Percentiles rank a stretch among this genome's conserved stretches.
phyloP scores from a whole-genome alignment of 2,329 filamentous ascomycete species.

The Xylariaceae sp. region DNA sequence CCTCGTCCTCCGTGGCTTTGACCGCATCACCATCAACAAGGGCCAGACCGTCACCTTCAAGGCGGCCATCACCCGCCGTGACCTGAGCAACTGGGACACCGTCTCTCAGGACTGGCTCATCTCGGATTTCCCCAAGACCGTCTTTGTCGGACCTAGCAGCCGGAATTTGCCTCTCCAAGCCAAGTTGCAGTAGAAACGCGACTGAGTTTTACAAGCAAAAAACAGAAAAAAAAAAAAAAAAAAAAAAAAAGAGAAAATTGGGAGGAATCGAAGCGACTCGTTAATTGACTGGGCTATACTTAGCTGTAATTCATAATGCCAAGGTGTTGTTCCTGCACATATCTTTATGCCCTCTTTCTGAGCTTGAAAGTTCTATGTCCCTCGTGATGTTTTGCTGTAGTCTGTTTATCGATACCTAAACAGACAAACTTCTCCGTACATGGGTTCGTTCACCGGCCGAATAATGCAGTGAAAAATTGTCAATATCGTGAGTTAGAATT shows the following conservation, averaged over 20 bases:
- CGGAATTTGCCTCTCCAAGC: constrained; percentile 44
- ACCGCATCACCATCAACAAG: constrained; percentile 65
- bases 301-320: constrained; percentile 18
- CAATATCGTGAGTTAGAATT: too few relatives aligned
- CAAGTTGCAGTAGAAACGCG: constrained; percentile 3
- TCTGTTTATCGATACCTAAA: too few relatives aligned
- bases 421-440: too few relatives aligned
- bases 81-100: constrained; percentile 83
- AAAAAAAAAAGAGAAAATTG: not conserved
- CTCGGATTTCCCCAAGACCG: constrained; percentile 45
- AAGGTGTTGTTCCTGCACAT: not conserved
- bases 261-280: too few relatives aligned
- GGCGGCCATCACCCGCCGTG: constrained; percentile 67
- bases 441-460: too few relatives aligned
- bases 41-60: constrained; percentile 63
- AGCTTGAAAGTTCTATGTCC: not conserved
- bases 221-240: not conserved
- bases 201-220: not conserved
- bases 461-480: too few relatives aligned
- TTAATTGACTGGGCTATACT: not conserved
- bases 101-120: constrained; percentile 76
- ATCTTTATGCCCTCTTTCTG: too few relatives aligned
- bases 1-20: constrained; percentile 70
- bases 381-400: too few relatives aligned
- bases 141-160: constrained; percentile 51